Percentiles rank a stretch among this genome's conserved stretches.
Evolutionary conservation across 1,284 basidiomycete genomes (phyloP).

Genomic region (Wolfiporia cocos): DNA sequence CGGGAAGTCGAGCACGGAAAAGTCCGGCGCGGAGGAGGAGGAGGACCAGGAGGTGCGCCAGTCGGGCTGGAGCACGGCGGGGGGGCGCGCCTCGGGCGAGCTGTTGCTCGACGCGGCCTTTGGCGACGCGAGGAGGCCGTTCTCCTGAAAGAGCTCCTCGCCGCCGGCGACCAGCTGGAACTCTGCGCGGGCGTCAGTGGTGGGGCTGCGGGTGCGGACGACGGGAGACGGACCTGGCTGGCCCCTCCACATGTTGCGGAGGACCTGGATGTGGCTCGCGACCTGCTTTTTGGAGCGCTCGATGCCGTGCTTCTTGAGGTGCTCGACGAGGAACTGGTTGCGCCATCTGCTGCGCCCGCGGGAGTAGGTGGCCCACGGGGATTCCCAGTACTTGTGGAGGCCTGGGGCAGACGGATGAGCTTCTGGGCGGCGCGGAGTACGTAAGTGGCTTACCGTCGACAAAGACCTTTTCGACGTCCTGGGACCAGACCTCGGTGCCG

Average conservation of each 20-base stretch:
- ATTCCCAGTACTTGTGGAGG: conserved; percentile 69
- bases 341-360: conserved; percentile 73
- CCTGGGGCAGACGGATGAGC: conserved; percentile 32
- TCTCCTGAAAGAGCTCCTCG: conserved; percentile 60
- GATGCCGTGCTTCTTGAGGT: conserved; percentile 59
- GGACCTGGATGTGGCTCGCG: conserved; percentile 76
- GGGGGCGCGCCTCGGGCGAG: conserved; percentile 10
- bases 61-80: conserved; percentile 13
- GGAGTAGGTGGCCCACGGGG: conserved; percentile 71
- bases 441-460: conserved; percentile 48
- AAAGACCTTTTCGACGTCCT: conserved; percentile 65
- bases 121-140: conserved; percentile 31
- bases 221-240: conserved; percentile 47
- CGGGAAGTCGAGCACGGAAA: conserved; percentile 10
- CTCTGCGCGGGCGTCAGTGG: conserved; percentile 30
- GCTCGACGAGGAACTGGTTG: conserved; percentile 78
- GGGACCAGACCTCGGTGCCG: conserved; percentile 79
- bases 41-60: conserved; percentile 12
- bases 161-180: conserved; percentile 65
- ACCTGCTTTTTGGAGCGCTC: conserved; percentile 76
- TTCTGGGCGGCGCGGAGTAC: conserved; percentile 2
- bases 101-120: conserved; percentile 15
- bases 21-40: conserved; percentile 18
- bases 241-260: conserved; percentile 82
- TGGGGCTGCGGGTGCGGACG: conserved; percentile 5